Base-by-base conservation (phyloP, 331 rosid genomes). In the Pyracantha coccinea region DNA sequence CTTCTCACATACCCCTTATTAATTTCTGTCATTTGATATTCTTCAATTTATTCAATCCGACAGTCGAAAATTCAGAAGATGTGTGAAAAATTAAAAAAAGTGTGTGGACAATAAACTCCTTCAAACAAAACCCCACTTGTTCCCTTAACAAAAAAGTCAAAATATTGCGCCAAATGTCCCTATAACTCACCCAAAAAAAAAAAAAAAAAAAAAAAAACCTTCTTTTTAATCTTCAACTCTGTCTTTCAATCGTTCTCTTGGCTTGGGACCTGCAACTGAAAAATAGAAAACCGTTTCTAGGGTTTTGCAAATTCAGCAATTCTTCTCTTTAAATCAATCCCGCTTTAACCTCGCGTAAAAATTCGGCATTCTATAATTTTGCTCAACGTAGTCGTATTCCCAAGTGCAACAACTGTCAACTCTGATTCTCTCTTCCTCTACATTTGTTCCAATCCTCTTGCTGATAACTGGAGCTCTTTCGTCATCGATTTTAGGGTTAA, bases 21-120 rank as follows among this genome's bases (percentile, higher is more conserved):
- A 28, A 28, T 28, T 28, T 28, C 4, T 28, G 29, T 3, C 29
- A 28, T 28, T 35, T 35, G 12, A 35, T 35, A 0, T 35, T 35
- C 0, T 35, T 35, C 3, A 8, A 35, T 35, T 35, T 12, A 35
- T 35, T 35, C 1, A 6, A 29, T 35, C 4, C 1, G 44, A 35
- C 12, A 4, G 2, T 1, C 0, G 1, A 0, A 35, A 35, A 35
- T 0, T 35, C 12, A 8, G 0, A 35, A 35, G 0, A 0, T 0
- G 9, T 35, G 12, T 35, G 4, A 35, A 35, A 35, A 35, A 12
- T 35, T 8, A 35, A 35, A 35, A 35, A 2, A 0, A 0, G 9
- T 8, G 3, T 35, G 44, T 35, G 4, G 12, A 35, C 9, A 35
- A 0, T 1, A 35, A 12, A 35, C 0, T 1, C 4, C 29, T 2